Percentiles rank a stretch among this genome's conserved stretches.
Conservation (phyloP, 2,329 filamentous ascomycete species). For the Phyllosticta citribraziliensis region DNA sequence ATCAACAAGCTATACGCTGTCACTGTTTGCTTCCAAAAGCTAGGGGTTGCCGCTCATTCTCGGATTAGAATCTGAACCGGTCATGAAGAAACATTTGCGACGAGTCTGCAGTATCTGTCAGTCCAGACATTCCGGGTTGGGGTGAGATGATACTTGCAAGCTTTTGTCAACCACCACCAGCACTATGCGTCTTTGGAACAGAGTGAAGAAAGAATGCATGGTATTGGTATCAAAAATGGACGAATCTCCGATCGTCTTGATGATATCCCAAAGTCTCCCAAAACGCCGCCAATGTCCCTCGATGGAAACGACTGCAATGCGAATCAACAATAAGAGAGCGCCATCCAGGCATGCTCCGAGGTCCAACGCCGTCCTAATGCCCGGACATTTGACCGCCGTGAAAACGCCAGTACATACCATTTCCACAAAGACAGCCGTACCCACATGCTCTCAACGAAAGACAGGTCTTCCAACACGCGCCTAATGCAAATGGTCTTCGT, state of each 20-base stretch:
- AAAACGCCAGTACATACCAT: not conserved
- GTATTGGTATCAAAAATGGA: not conserved
- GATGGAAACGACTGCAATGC: not conserved
- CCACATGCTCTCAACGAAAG: conserved; percentile 1
- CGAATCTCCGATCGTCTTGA: not conserved
- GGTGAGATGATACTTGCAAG: not conserved
- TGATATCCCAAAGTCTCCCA: not conserved
- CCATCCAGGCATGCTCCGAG: not conserved
- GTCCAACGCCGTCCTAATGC: not conserved
- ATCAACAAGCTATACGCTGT: conserved; percentile 48
- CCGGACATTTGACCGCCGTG: not conserved
- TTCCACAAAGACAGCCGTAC: not conserved
- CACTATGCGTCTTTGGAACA: not conserved
- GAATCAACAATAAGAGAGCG: not conserved
- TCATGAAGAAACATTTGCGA: not conserved
- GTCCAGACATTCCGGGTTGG: not conserved
- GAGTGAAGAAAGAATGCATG: not conserved
- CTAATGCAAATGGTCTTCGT: conserved; percentile 12
- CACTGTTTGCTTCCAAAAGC: conserved; percentile 24
- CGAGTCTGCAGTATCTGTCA: not conserved
- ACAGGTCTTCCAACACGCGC: not conserved
- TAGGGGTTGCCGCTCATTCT: conserved; percentile 28
- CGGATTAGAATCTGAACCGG: not conserved
- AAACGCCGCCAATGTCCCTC: not conserved
- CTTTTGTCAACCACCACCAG: not conserved